These are phyloP conservation scores for Penicillium hesseltinei DNA, from an alignment of 2,329 filamentous ascomycete species.

Conservation along the genomic window DNA sequence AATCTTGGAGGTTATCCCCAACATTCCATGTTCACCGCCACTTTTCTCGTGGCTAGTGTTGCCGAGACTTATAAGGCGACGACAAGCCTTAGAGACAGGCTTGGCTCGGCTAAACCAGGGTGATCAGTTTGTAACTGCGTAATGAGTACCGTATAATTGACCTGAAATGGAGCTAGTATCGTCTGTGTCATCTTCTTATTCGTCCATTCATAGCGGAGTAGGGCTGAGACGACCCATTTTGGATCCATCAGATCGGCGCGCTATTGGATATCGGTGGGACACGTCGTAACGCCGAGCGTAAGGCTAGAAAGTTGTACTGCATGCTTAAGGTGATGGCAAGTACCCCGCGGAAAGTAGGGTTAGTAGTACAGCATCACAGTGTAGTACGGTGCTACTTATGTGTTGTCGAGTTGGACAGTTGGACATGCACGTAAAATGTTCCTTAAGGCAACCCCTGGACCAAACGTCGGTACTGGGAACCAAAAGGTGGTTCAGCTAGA, in stretches of 20 bases:
- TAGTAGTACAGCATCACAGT: not conserved
- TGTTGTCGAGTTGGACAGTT: not conserved
- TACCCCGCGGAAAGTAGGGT: not conserved
- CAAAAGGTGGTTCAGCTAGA: not conserved
- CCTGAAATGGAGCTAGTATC: not conserved
- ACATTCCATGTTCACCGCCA: conserved; percentile 15
- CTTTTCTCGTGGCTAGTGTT: conserved; percentile 9
- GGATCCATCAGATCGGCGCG: conserved; percentile 15
- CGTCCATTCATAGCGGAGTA: conserved; percentile 15
- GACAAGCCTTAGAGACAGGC: conserved; percentile 29
- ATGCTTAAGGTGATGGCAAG: not conserved
- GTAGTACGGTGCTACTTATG: not conserved
- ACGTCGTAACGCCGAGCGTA: conserved; percentile 9
- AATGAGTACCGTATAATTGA: conserved; percentile 5
- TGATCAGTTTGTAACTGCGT: not conserved
- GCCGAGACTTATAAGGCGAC: conserved; percentile 21
- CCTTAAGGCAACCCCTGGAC: not conserved
- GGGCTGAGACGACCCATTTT: conserved; percentile 18
- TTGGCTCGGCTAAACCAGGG: conserved; percentile 17
- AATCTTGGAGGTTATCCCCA: not conserved
- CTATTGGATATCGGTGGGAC: conserved; percentile 16
- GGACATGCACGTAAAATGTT: not conserved
- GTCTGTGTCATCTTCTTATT: conserved; percentile 7
- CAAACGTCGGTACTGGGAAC: not conserved
- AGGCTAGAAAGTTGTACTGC: not conserved